A percentile compares a stretch with the other conserved stretches of the same genome.
Evolutionary conservation across 495 filamentous ascomycete genomes (phyloP).

Genomic region (Lasiosphaeriaceae sp.): DNA sequence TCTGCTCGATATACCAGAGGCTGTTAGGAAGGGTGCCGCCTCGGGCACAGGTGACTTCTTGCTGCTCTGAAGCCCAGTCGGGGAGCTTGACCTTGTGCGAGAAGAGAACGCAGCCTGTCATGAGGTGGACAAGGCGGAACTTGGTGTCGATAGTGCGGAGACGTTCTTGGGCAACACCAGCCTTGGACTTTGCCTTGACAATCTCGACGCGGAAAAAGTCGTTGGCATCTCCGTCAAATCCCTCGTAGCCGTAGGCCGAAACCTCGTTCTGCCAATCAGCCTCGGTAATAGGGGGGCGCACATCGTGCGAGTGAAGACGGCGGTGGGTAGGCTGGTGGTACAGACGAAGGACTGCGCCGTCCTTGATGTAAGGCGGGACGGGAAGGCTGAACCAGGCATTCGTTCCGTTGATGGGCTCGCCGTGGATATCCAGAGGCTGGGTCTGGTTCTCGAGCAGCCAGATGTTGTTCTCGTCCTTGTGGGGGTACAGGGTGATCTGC

Average conservation of each 20-base stretch:
- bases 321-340: slow-evolving; percentile 81
- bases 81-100: slow-evolving; percentile 98
- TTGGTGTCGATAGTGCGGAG: slow-evolving; percentile 94
- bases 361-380: slow-evolving; percentile 64
- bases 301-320: slow-evolving; percentile 92
- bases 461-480: slow-evolving; percentile 98
- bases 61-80: slow-evolving; percentile 94
- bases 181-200: slow-evolving; percentile 81
- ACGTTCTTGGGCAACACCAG: slow-evolving; percentile 73
- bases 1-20: slow-evolving; percentile 92
- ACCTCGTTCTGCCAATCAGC: slow-evolving; percentile 99
- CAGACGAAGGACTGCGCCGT: slow-evolving; percentile 75
- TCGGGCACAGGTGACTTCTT: slow-evolving; percentile 96
- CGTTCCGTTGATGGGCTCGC: slow-evolving; percentile 70
- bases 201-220: slow-evolving; percentile 95
- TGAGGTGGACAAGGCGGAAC: slow-evolving; percentile 88
- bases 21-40: slow-evolving; percentile 92
- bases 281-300: slow-evolving; percentile 94
- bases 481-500: slow-evolving; percentile 95
- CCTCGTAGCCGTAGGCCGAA: slow-evolving; percentile 95
- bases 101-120: slow-evolving; percentile 96
- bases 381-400: slow-evolving; percentile 75
- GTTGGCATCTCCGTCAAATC: slow-evolving; percentile 94
- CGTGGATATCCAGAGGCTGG: slow-evolving; percentile 74
- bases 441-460: slow-evolving; percentile 95